phyloP scores from a whole-genome alignment of 2,329 filamentous ascomycete genomes.

The Trichoderma aggressivum region DNA sequence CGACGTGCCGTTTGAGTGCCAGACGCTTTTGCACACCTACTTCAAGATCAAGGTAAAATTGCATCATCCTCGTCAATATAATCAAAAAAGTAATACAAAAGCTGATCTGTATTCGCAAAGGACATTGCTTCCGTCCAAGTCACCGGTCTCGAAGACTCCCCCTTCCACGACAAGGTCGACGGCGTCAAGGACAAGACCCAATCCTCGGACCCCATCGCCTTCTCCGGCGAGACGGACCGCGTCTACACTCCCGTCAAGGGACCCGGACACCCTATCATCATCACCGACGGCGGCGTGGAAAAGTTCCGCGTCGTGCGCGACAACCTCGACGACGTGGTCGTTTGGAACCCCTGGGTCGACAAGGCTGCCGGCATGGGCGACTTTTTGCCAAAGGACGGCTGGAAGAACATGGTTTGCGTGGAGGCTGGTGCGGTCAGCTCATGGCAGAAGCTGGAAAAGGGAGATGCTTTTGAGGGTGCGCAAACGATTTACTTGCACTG shows the following conservation, averaged over 20 bases:
- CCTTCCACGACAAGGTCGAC: slow-evolving; percentile 83
- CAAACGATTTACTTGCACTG: slow-evolving; percentile 48
- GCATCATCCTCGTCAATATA: background rate
- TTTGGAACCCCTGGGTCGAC: slow-evolving; percentile 96
- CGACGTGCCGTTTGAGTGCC: slow-evolving; percentile 78
- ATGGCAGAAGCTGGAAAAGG: slow-evolving; percentile 82
- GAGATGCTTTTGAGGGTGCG: slow-evolving; percentile 62
- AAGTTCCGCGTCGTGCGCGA: slow-evolving; percentile 75
- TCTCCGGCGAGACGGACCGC: slow-evolving; percentile 80
- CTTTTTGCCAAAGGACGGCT: slow-evolving; percentile 85
- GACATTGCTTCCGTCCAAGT: slow-evolving; percentile 74
- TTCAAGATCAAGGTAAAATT: slow-evolving; percentile 68
- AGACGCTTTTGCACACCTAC: slow-evolving; percentile 89
- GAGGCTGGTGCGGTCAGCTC: slow-evolving; percentile 81
- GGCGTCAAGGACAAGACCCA: slow-evolving; percentile 62
- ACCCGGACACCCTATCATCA: slow-evolving; percentile 54
- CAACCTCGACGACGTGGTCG: slow-evolving; percentile 81
- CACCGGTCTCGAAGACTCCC: slow-evolving; percentile 69
- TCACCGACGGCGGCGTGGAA: slow-evolving; percentile 61
- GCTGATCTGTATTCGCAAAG: slow-evolving; percentile 41
- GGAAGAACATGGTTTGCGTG: slow-evolving; percentile 89
- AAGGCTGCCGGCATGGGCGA: slow-evolving; percentile 80
- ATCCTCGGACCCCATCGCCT: slow-evolving; percentile 58
- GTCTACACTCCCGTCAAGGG: slow-evolving; percentile 73
- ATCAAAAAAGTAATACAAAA: background rate